Evolutionary conservation across 805 yeast species (phyloP).

Genomic region (Wickerhamomyces rabaulensis): DNA sequence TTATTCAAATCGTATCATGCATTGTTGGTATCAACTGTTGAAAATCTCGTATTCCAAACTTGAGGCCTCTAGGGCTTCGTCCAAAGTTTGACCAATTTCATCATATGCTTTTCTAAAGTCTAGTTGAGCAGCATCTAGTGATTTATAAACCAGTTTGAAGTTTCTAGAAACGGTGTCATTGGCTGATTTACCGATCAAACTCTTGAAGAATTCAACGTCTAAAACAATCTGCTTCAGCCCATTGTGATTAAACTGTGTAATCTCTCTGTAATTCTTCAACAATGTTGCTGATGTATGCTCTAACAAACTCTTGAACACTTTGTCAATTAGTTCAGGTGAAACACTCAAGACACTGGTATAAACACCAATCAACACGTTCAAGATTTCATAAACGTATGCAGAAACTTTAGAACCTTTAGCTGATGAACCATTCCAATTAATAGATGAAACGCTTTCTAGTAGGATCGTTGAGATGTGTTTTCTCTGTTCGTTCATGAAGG

Average conservation of each 20-base stretch:
- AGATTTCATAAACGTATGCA: conserved; percentile 42
- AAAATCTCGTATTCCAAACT: conserved; percentile 20
- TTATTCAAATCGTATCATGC: not conserved
- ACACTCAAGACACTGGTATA: conserved; percentile 47
- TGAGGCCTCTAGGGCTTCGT: conserved; percentile 15
- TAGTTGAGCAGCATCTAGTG: conserved; percentile 4
- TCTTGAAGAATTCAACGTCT: conserved; percentile 48
- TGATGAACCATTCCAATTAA: conserved; percentile 37
- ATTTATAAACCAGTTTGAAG: conserved; percentile 19
- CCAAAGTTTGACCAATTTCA: conserved; percentile 11
- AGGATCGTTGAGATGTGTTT: conserved; percentile 34
- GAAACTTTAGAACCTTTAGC: conserved; percentile 32
- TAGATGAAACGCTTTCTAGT: conserved; percentile 33
- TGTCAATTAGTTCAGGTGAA: conserved; percentile 39
- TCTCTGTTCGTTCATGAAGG: conserved; percentile 44
- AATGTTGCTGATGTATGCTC: conserved; percentile 32
- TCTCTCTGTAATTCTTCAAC: conserved; percentile 35
- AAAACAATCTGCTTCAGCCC: conserved; percentile 48
- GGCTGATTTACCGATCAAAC: conserved; percentile 18
- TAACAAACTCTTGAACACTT: conserved; percentile 41
- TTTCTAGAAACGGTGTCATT: conserved; percentile 10
- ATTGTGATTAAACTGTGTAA: conserved; percentile 40
- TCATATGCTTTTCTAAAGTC: conserved; percentile 10
- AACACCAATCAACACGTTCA: conserved; percentile 44
- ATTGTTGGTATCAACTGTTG: conserved; percentile 3